Evolutionary conservation across 768 basidiomycete species (phyloP).

Genomic region (Leccinum variicolor): DNA sequence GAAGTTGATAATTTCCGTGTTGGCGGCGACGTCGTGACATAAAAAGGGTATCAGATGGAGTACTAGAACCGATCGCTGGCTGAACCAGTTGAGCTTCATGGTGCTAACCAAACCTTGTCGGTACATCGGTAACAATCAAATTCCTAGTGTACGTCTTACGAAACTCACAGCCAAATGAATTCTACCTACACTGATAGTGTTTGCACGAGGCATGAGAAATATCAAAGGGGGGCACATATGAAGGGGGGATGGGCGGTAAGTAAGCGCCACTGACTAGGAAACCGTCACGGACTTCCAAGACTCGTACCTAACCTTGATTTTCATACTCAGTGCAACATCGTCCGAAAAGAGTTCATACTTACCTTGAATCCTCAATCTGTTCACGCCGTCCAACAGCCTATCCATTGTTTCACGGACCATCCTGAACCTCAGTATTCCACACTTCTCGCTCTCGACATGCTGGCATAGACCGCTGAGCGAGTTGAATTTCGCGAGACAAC

Average conservation of each 20-base stretch:
- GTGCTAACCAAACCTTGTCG: not conserved
- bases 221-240: constrained; percentile 1
- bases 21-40: constrained; percentile 38
- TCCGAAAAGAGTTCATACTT: constrained; percentile 1
- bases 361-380: constrained; percentile 9
- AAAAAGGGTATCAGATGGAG: constrained; percentile 13
- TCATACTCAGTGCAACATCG: constrained; percentile 6
- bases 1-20: constrained; percentile 69
- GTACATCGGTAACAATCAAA: constrained; percentile 9
- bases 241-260: constrained; percentile 8
- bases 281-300: constrained; percentile 27
- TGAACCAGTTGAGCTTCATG: constrained; percentile 11
- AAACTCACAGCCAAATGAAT: constrained; percentile 9
- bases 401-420: constrained; percentile 40
- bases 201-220: constrained; percentile 10
- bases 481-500: constrained; percentile 42
- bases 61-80: constrained; percentile 11
- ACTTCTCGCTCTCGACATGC: constrained; percentile 63
- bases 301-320: constrained; percentile 12
- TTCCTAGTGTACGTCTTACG: constrained; percentile 7
- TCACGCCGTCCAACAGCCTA: constrained; percentile 22
- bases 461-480: constrained; percentile 59
- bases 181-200: not conserved
- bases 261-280: constrained; percentile 13
- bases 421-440: constrained; percentile 51